Evolutionary conservation across 345 rosid genomes (phyloP), one percentile per base, ranked within the genome.

Genomic region (Reutealis trisperma): DNA sequence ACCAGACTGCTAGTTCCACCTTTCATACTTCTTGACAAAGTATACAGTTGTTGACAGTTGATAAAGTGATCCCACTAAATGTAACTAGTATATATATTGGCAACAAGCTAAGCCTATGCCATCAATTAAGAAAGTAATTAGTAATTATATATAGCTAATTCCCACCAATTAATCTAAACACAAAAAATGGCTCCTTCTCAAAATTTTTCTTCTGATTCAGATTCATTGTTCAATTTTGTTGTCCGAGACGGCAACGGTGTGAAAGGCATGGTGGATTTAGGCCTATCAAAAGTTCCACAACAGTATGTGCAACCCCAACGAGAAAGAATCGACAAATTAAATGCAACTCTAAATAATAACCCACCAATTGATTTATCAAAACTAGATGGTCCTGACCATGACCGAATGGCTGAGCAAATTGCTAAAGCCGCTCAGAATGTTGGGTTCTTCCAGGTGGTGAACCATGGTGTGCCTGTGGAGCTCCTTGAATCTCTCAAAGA

Each of bases 361-460:
- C 62, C 81, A 15, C 84, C 89, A 27, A 87, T 89, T 22, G 92
- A 89, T 73, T 63, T 89, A 71, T 82, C 89, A 0, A 63, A 79
- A 66, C 83, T 89, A 21, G 76, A 78, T 0, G 90, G 90, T 9
- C 84, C 90, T 27, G 44, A 78, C 62, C 87, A 82, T 64, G 81
- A 73, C 37, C 81, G 68, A 14, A 85, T 83, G 47, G 84, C 73
- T 16, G 74, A 79, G 52, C 77, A 85, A 57, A 87, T 87, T 25
- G 81, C 49, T 3, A 69, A 75, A 72, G 92, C 92, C n/a, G 85
- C 88, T 6, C 78, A 84, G 83, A 87, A 87, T 18, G 74, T 87
- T 10, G 92, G 92, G 63, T 89, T 89, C 84, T 87, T 89, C 78
- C 88, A 88, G 82, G 90, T 89, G 49, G 83, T 83, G 73, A 87